Conservation (phyloP, 1,284 basidiomycete species). For the Puccinia triticina region DNA sequence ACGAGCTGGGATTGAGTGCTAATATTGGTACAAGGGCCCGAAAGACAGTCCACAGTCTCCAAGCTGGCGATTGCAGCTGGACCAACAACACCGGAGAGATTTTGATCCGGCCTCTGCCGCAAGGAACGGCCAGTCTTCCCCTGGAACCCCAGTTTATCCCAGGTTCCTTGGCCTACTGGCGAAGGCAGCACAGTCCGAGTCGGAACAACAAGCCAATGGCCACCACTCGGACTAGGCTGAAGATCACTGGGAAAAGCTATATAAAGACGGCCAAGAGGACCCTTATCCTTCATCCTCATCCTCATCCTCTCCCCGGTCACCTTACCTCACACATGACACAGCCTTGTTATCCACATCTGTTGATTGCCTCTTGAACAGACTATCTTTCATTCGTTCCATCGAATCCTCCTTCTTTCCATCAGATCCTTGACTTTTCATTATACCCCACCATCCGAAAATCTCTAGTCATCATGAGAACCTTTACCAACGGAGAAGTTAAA, state of each 20-base stretch:
- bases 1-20: no score
- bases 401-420: neutral
- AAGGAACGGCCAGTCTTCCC: constrained; percentile 12
- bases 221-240: neutral
- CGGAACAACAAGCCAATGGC: neutral
- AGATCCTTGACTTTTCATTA: neutral
- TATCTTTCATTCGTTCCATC: neutral
- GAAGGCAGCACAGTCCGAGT: neutral
- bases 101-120: neutral
- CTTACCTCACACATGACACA: neutral
- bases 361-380: neutral
- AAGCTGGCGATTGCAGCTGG: no score
- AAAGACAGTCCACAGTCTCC: no score
- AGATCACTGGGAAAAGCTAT: neutral
- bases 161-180: neutral
- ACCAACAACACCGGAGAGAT: neutral
- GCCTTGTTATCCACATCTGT: constrained; percentile 6
- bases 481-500: neutral
- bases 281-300: neutral
- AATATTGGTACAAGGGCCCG: no score
- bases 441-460: no score
- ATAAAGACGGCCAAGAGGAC: constrained; percentile 1
- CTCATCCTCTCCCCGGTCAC: neutral
- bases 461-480: neutral
- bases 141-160: neutral